Conservation (phyloP, 2,329 filamentous ascomycete genomes). For the Penicillium sp. region DNA sequence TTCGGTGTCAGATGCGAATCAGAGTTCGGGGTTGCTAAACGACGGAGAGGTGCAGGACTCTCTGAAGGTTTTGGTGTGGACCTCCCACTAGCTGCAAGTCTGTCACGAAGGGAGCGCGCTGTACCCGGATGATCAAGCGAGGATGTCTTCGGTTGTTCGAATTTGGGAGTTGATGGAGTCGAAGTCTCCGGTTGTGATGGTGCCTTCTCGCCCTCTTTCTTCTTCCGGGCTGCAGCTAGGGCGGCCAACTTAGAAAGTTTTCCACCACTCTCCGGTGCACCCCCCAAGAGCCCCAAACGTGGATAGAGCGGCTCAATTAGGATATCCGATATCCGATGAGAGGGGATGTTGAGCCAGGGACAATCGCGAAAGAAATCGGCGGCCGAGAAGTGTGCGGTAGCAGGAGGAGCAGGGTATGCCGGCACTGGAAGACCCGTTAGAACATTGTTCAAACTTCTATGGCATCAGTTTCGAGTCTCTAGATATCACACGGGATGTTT, state of each 20-base stretch:
- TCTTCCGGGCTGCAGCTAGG: constrained; percentile 80
- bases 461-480: constrained; percentile 33
- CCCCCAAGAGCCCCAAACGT: constrained; percentile 73
- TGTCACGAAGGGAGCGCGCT: constrained; percentile 40
- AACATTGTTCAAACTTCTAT: constrained; percentile 34
- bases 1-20: constrained; percentile 20
- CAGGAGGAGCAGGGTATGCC: constrained; percentile 27
- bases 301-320: constrained; percentile 62
- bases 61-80: constrained; percentile 27
- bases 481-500: constrained; percentile 2
- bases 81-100: constrained; percentile 36
- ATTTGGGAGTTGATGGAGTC: constrained; percentile 4
- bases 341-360: constrained; percentile 77
- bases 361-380: constrained; percentile 75
- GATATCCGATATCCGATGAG: constrained; percentile 61
- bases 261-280: constrained; percentile 60
- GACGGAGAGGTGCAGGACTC: constrained; percentile 22
- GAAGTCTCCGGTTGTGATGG: constrained; percentile 14
- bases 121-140: constrained; percentile 24
- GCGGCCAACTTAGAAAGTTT: constrained; percentile 90
- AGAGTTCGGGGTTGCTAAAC: constrained; percentile 20
- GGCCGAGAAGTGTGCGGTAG: constrained; percentile 45
- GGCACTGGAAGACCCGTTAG: constrained; percentile 42
- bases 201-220: constrained; percentile 69
- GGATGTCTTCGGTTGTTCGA: constrained; percentile 11